Base-by-base conservation (phyloP, 192 early-diverging fungal species). In the Phycomyces nitens region DNA sequence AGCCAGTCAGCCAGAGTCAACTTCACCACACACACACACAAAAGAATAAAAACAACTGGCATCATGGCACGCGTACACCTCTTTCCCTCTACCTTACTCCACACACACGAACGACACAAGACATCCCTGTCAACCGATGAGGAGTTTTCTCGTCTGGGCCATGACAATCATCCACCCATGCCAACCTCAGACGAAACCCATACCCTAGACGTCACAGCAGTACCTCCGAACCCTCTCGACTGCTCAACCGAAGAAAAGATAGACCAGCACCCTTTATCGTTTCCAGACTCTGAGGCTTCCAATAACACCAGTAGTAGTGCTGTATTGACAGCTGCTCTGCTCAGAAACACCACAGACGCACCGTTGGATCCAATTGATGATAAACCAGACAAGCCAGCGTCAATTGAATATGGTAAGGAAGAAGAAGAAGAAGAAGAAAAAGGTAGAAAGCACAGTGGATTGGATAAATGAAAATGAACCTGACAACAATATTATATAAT, bases 61-160 rank as follows among this genome's bases (percentile, higher is more conserved):
- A 14, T 18, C 47, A 68, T 68, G 66, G 66, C 66, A 27, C 49
- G 66, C 27, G 66, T 68, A 7, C 59, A 68, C 56, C 57, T 68
- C 7, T 68, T 68, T 29, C 53, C 66, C 53, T 58, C 66, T 1
- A 24, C 47, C 16, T 12, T 21, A 12, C 62, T 53, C 34, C 60
- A 21, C 15, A 62, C 24, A 62, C 47, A 15, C 14, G 59, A 61
- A 9, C 42, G 24, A 16, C 43, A 58, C 29, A 26, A 39, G 38
- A 0, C 52, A 20, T 41, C 57, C 0, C 16, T 29, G 60, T 40
- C 59, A 34, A 23, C 27, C 40, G 10, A 27, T 50, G 22, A 62
- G 4, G 23, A 62, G 2, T 43, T 62, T 22, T 9, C 8, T 23
- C 26, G 24, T 8, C 38, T 56, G 34, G 22, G 38, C 15, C 24